Percentiles rank a stretch among this genome's conserved stretches.
Evolutionary conservation across 306 rosid genomes (phyloP).

Genomic region (Fagus crenata): DNA sequence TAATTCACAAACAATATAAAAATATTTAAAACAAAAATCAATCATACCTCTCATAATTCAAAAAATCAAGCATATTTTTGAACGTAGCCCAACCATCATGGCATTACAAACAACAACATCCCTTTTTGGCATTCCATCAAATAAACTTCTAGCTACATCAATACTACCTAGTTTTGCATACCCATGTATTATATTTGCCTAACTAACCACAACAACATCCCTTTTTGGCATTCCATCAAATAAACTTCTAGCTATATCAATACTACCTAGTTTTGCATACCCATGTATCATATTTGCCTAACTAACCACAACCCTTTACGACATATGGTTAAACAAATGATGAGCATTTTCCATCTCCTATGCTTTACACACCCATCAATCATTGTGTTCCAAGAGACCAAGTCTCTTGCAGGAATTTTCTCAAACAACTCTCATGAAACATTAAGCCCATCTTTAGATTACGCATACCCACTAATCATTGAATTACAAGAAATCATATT

Average conservation of each 20-base stretch:
- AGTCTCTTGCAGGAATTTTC: slow-evolving; percentile 60
- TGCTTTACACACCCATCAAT: slow-evolving; percentile 63
- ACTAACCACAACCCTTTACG: slow-evolving; percentile 42
- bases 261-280: slow-evolving; percentile 48
- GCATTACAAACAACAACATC: too few relatives aligned
- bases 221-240: slow-evolving; percentile 65
- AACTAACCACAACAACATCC: slow-evolving; percentile 31
- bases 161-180: too few relatives aligned
- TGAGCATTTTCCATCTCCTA: slow-evolving; percentile 59
- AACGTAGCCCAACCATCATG: too few relatives aligned
- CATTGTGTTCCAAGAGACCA: slow-evolving; percentile 19
- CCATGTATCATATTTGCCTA: slow-evolving; percentile 36
- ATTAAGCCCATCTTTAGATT: too few relatives aligned
- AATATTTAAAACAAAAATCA: too few relatives aligned
- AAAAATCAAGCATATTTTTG: too few relatives aligned
- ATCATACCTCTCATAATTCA: too few relatives aligned
- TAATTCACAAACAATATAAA: too few relatives aligned
- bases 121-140: too few relatives aligned
- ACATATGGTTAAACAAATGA: slow-evolving; percentile 49
- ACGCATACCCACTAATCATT: not conserved
- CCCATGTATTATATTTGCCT: too few relatives aligned
- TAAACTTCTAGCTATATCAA: slow-evolving; percentile 51
- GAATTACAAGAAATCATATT: too few relatives aligned
- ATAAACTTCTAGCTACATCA: too few relatives aligned
- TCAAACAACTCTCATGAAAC: slow-evolving; percentile 52